Base-by-base conservation (phyloP, 202 grass and related monocot genomes). In the Tripidium arundinaceum region DNA sequence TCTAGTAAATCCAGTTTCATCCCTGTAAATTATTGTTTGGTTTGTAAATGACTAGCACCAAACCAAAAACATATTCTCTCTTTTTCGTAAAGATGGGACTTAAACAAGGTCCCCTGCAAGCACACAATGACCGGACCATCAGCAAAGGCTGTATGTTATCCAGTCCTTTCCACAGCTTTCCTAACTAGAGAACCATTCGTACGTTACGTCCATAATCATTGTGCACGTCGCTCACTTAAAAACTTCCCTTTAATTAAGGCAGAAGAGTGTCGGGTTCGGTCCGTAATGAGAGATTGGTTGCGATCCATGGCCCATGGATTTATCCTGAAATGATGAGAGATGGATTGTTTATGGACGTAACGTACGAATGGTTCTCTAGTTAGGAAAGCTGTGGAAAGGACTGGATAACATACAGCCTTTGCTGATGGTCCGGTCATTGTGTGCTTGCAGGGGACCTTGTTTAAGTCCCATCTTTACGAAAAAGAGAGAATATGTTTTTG, bases 41-140 rank as follows among this genome's bases (percentile, higher is more conserved):
- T 45, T 81, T 72, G 62, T 81, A 75, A 85, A 62, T 82, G 66
- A 68, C 60, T 27, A 41, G 36, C 59, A 82, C 73, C 82, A 62
- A 89, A 77, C 83, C 21, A 34, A 81, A 88, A 85, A 50, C 45
- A 75, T 75, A 75, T 85, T 82, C 46, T 46, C 66, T 22, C 49
- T 64, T 89, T 89, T 85, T 40, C 72, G 57, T 34, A 89, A 89
- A 89, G 87, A 40, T 41, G 29, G 31, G 50, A 14, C 78, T 82
- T 79, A 82, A 79, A 90, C 14, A 64, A 86, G 62, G 68, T 33
- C 61, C 55, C 59, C 68, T 86, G 41, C 31, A 49, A 60, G 74
- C 74, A 79, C 66, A 79, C 59, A 40, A 75, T 86, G 68, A 82
- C 83, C 75, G 43, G 69, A 43, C 79, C 62, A 83, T 69, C 68